phyloP scores from a whole-genome alignment of 768 basidiomycete genomes.

The Pleurotus ostreatus region DNA sequence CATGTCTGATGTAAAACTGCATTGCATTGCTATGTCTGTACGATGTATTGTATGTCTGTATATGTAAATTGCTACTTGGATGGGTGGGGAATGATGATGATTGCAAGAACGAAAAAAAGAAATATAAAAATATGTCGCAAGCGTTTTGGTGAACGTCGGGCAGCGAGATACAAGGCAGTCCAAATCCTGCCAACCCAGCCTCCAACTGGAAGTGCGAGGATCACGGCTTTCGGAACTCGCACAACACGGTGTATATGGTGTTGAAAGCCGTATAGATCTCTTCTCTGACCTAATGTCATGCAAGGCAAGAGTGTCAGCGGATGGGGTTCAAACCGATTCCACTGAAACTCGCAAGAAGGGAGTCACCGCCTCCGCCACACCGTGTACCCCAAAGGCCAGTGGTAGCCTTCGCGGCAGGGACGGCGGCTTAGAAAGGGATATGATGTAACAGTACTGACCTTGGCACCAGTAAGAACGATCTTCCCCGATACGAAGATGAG shows the following conservation, averaged over 20 bases:
- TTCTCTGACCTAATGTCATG: conserved; percentile 73
- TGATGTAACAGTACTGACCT: conserved; percentile 55
- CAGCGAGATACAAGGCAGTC: conserved; percentile 27
- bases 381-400: conserved; percentile 28
- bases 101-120: conserved; percentile 25
- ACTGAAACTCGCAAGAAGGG: conserved; percentile 20
- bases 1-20: not conserved
- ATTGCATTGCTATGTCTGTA: not conserved
- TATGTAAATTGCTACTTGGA: not conserved
- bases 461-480: conserved; percentile 98
- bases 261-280: conserved; percentile 99
- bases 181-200: conserved; percentile 45
- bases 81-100: conserved; percentile 34
- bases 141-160: conserved; percentile 5
- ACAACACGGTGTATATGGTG: conserved; percentile 96
- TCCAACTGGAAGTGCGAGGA: conserved; percentile 6
- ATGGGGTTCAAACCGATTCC: conserved; percentile 43
- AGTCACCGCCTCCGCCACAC: conserved; percentile 8
- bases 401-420: conserved; percentile 27
- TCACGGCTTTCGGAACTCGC: conserved; percentile 90
- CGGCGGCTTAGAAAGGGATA: conserved; percentile 7
- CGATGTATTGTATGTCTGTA: not conserved
- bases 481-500: conserved; percentile 99
- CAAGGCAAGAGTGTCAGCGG: conserved; percentile 39
- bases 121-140: conserved; percentile 24